Base-by-base conservation (phyloP, 352 stramenopile species). In the Pythium guiyangense region DNA sequence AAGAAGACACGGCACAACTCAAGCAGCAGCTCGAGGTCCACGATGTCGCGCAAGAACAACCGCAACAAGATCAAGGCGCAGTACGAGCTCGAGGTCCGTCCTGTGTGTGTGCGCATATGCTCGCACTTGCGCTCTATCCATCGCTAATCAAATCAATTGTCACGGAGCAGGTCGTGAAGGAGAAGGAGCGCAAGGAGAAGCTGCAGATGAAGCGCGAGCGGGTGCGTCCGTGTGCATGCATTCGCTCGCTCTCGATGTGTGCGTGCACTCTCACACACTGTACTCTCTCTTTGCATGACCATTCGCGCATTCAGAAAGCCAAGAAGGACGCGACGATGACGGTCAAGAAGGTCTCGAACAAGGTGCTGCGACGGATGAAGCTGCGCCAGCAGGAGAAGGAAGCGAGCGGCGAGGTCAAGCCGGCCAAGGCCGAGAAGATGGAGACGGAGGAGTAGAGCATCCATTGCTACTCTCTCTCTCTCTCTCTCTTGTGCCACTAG, bases 1-100 rank as follows among this genome's bases (percentile, higher is more conserved):
- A 44, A 14, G 34, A 45, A 22, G 12, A 45, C 40, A 17, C 40
- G n/a, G n/a, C 17, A 25, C 40, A 17, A 18, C 45, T 15, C 40
- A 25, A 25, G 15, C 50, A 63, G 9, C 17, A 42, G 15, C 5
- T 14, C 14, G 12, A 57, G 20, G 17, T 12, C 25, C 53, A 56
- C 31, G 47, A 90, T 90, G 80, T 90, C 80, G 46, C 77, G 77
- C 63, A 90, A 90, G 76, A 88, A 89, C 64, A 90, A 86, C 64
- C 78, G 79, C 55, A 80, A 66, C 65, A 85, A 86, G 55, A 86
- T 89, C 54, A 88, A 90, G 67, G 78, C 80, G 12, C 80, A 90
- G 77, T 84, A 88, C 65, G 80, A 90, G 60, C 66, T 87, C 44
- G 80, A 90, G 66, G 78, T 88, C 54, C 48, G 51, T 53, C 31